Base-by-base conservation (phyloP, 129 eudicot species). In the Tagetes erecta region DNA sequence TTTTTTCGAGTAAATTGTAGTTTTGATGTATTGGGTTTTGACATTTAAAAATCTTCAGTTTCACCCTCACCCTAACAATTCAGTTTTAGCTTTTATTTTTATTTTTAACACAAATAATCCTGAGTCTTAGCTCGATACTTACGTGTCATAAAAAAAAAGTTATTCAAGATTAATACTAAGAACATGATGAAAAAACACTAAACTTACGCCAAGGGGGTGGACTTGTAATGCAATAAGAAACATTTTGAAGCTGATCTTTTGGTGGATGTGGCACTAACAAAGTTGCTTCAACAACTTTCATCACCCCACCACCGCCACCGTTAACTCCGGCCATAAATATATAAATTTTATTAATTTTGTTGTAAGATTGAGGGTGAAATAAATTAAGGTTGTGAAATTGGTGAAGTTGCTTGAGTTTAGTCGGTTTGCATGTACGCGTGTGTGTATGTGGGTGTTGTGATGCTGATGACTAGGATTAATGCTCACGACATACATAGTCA, bases 131-230 rank as follows among this genome's bases (percentile, higher is more conserved):
- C 27, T 60, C 8, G 30, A 36, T 34, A 7, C 3, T 36, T 9
- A 58, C 41, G 4, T 4, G 33, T 9, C 3, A 1, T 55, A 27
- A 30, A 41, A 57, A 60, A 11, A n/a, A 58, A 3, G n/a, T 20
- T 30, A 7, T 31, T 8, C 3, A 35, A 60, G 7, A 34, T 60
- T 7, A 31, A 20, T 20, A 20, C 0, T 2, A 35, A 7, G 53
- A 9, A 9, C 27, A 20, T 20, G 27, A 51, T 10, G 40, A 65
- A 56, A 27, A n/a, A 59, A 14, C 27, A 20, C 27, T 20, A 30
- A 65, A 84, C 83, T 84, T 51, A 92, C 97, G 97, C 97, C 97
- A 92, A 44, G 92, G 92, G 34, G 97, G 97, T 67, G 97, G 97
- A 50, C 97, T 92, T 10, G 96, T 92, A 77, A 92, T 88, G 86